Evolutionary conservation across 78 protist species (phyloP).

Genomic region (Isochrysis galbana): DNA sequence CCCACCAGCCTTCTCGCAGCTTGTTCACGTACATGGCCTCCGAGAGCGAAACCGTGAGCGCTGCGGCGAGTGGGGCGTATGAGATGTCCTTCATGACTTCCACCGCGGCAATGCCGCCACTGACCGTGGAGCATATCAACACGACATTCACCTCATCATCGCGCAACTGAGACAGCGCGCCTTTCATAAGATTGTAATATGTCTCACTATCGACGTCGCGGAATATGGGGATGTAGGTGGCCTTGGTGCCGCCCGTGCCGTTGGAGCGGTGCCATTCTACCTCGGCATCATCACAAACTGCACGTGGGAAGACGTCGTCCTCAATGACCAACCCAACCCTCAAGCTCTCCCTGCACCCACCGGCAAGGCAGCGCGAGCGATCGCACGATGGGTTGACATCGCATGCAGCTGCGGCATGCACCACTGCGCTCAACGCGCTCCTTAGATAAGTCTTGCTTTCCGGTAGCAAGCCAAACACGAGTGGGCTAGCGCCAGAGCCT

Average conservation of each 20-base stretch:
- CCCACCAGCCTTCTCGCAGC: not conserved
- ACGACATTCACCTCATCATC: not conserved
- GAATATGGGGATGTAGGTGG: not conserved
- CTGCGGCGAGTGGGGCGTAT: not conserved
- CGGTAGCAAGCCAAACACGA: not conserved
- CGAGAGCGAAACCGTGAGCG: not conserved
- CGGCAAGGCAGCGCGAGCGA: not conserved
- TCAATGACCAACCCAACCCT: not conserved
- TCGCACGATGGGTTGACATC: not conserved
- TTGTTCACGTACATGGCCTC: not conserved
- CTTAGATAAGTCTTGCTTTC: not conserved
- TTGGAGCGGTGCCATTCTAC: too few relatives aligned
- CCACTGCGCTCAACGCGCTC: not conserved
- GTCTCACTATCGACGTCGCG: not conserved
- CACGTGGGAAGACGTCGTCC: not conserved
- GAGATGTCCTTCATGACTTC: not conserved
- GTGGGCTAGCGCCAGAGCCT: not conserved
- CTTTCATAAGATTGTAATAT: not conserved
- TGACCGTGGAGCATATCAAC: not conserved
- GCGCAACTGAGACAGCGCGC: not conserved
- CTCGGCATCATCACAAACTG: not conserved
- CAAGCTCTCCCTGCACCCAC: not conserved
- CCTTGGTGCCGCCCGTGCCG: not conserved
- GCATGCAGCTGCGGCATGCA: not conserved
- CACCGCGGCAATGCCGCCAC: too few relatives aligned